These are phyloP conservation scores for Mrakiaceae sp. DNA, from an alignment of 1,284 basidiomycete genomes.

Conservation along the genomic window DNA sequence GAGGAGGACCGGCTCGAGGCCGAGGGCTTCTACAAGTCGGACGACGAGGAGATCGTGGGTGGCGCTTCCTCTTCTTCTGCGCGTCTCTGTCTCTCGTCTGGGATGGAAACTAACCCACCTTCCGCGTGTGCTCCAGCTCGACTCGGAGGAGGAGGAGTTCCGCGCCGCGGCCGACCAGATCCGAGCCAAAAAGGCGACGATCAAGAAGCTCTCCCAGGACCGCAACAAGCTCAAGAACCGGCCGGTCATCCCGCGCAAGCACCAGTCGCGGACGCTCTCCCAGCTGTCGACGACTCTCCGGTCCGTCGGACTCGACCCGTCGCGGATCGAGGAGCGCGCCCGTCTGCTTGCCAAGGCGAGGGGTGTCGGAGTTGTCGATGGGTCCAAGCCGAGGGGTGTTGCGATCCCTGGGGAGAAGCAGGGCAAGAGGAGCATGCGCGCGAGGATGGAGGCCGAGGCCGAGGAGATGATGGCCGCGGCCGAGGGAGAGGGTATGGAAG, in stretches of 20 bases:
- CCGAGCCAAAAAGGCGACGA: constrained; percentile 45
- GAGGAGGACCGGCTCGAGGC: constrained; percentile 90
- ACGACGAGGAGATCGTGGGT: constrained; percentile 64
- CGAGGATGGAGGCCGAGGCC: constrained; percentile 39
- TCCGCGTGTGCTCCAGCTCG: constrained; percentile 43
- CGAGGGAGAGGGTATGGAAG: constrained; percentile 27
- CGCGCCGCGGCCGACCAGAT: constrained; percentile 61
- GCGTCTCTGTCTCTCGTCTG: not conserved
- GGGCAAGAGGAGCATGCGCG: constrained; percentile 53
- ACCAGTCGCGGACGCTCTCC: constrained; percentile 69
- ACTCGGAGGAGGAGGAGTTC: constrained; percentile 78
- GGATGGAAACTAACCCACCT: no score
- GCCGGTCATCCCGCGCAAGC: constrained; percentile 72
- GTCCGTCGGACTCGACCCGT: constrained; percentile 79
- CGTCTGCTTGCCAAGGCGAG: constrained; percentile 67
- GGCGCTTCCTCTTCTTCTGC: constrained; percentile 11
- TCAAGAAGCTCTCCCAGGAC: constrained; percentile 68
- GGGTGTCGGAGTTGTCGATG: constrained; percentile 39
- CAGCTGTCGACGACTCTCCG: constrained; percentile 75
- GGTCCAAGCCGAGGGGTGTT: constrained; percentile 6
- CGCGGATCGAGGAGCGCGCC: constrained; percentile 76
- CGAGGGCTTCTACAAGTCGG: constrained; percentile 89
- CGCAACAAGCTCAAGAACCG: constrained; percentile 85
- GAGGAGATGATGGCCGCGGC: constrained; percentile 44
- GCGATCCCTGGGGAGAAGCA: constrained; percentile 14